These are phyloP conservation scores for Crithidia thermophila DNA, from an alignment of 208 protist species.

Conservation along the genomic window DNA sequence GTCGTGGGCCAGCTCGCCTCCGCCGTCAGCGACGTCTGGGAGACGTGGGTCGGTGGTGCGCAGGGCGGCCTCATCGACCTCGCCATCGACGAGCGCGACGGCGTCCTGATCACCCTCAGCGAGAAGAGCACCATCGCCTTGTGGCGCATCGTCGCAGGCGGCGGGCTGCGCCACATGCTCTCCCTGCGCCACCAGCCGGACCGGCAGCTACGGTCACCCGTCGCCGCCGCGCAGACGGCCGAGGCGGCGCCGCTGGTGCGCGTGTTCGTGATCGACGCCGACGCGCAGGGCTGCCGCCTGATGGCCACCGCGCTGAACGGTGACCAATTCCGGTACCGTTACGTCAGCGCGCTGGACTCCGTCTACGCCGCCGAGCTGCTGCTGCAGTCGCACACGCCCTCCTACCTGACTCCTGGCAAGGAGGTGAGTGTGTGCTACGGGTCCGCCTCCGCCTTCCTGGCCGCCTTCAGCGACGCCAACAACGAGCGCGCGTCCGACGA, in stretches of 20 bases:
- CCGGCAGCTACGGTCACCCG: slow-evolving; percentile 19
- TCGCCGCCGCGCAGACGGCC: neutral
- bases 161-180: slow-evolving; percentile 42
- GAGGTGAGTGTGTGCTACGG: slow-evolving; percentile 79
- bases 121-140: slow-evolving; percentile 64
- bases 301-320: slow-evolving; percentile 71
- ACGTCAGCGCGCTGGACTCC: slow-evolving; percentile 45
- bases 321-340: slow-evolving; percentile 86
- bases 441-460: slow-evolving; percentile 45
- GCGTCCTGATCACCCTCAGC: slow-evolving; percentile 74
- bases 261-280: slow-evolving; percentile 72
- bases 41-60: slow-evolving; percentile 52
- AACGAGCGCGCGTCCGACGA: slow-evolving; percentile 51
- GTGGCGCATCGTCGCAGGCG: slow-evolving; percentile 64
- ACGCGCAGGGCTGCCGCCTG: slow-evolving; percentile 73
- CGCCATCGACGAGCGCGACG: slow-evolving; percentile 59
- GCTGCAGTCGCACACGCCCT: slow-evolving; percentile 56
- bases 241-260: slow-evolving; percentile 41
- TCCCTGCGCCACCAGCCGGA: slow-evolving; percentile 49
- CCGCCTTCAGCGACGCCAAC: slow-evolving; percentile 40
- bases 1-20: slow-evolving; percentile 67
- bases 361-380: slow-evolving; percentile 47
- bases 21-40: slow-evolving; percentile 40
- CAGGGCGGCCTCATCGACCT: slow-evolving; percentile 74
- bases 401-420: slow-evolving; percentile 42